These are phyloP conservation scores for Tolypocladium ovalisporum DNA, from an alignment of 2,329 filamentous ascomycete species.

Conservation along the genomic window DNA sequence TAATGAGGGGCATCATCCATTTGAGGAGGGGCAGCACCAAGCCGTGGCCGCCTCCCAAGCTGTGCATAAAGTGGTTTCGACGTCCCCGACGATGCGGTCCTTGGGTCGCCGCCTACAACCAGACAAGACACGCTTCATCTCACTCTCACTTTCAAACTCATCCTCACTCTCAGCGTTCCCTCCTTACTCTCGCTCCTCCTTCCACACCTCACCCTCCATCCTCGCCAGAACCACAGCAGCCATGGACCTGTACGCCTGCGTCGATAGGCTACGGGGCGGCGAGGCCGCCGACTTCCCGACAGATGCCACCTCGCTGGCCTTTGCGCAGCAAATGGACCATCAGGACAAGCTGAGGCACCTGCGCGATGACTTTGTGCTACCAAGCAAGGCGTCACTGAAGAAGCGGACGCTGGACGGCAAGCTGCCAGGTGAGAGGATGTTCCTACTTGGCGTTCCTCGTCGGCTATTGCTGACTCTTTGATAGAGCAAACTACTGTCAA, in stretches of 20 bases:
- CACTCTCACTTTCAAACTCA: not conserved
- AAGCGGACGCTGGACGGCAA: constrained; percentile 44
- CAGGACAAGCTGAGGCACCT: constrained; percentile 50
- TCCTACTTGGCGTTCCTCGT: too few species aligned
- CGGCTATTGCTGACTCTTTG: not conserved
- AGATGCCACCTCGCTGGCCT: constrained; percentile 34
- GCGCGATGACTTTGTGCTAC: constrained; percentile 65
- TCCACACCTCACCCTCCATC: not conserved
- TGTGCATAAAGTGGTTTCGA: not conserved
- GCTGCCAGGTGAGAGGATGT: constrained; percentile 30
- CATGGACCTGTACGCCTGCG: constrained; percentile 28
- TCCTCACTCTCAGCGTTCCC: not conserved
- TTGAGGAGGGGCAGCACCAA: not conserved
- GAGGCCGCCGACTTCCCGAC: constrained; percentile 32
- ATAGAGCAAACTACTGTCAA: not conserved
- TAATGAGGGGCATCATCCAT: not conserved
- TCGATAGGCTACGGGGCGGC: constrained; percentile 30
- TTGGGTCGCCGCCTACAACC: not conserved
- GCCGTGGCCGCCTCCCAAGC: not conserved
- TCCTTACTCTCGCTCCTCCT: not conserved
- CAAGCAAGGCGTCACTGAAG: constrained; percentile 60
- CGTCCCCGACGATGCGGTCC: not conserved
- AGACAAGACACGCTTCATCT: not conserved
- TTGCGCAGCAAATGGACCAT: constrained; percentile 42
- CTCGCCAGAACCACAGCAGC: not conserved